Evolutionary conservation across 1,284 basidiomycete species (phyloP), one percentile per base, ranked within the genome.

Genomic region (Athelia sp.): DNA sequence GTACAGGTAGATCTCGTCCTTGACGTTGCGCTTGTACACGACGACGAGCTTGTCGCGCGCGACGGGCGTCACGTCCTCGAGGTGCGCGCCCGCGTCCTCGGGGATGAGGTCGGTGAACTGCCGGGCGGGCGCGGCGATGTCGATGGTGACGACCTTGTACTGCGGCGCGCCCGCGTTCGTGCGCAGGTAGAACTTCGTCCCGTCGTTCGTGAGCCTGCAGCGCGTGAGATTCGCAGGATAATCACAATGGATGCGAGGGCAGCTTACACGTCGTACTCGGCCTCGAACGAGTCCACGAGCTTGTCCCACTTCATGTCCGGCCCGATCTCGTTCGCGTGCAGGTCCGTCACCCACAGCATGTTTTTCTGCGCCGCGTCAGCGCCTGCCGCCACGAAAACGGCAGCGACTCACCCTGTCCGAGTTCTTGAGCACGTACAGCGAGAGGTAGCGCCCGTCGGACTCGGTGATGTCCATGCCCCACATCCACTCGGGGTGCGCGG

Each of bases 1-100:
- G 66, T 87, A 84, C 48, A 93, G 65, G 64, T 90, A 90, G 34
- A 93, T 72, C 65, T 92, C 87, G 61, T 93, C 88, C 57, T 87
- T 88, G 59, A 91, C 90, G 58, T 93, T 87, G 51, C 82, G 77
- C 58, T 87, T 87, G 72, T 90, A 91, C 44, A 79, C 70, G 14
- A 88, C 62, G 9, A 79, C 76, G 43, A 92, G 74, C 48, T 79
- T 75, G 62, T 87, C 76, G 17, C 76, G 62, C 51, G 78, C 76
- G 19, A 90, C 69, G 19, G 81, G 69, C 24, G 62, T 61, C 19
- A 81, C 73, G 40, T 75, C 71, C 31, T 74, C 73, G 6, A 93
- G 69, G 50, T 69, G 72, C 18, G 87, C 83, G 36, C 83, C 76
- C 48, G 78, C 73, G 61, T 84, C 77, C 64, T 93, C 88, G 0